phyloP scores from a whole-genome alignment of 2,329 filamentous ascomycete genomes.

The Aspergillus texensis region DNA sequence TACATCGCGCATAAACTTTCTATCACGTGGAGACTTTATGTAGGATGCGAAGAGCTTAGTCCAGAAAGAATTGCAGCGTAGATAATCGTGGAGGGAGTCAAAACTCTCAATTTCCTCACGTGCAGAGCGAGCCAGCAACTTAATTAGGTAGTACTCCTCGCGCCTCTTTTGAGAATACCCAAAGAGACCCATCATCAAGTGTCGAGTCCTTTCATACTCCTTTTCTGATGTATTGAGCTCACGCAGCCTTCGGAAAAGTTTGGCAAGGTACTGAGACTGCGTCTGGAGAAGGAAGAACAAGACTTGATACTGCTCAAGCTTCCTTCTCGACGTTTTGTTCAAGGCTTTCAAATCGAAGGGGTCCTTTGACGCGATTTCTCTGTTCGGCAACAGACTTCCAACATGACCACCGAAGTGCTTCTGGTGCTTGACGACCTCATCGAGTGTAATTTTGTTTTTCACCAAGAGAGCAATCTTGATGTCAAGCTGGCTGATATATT shows the following conservation, averaged over 20 bases:
- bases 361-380: constrained; percentile 84
- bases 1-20: constrained; percentile 87
- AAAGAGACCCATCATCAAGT: constrained; percentile 93
- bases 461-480: constrained; percentile 98
- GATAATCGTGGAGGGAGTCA: constrained; percentile 75
- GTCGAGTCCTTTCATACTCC: constrained; percentile 88
- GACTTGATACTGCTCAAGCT: constrained; percentile 95
- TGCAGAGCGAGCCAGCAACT: constrained; percentile 79
- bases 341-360: constrained; percentile 95
- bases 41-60: constrained; percentile 83
- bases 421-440: constrained; percentile 96
- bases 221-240: constrained; percentile 86
- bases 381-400: constrained; percentile 81
- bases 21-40: constrained; percentile 84
- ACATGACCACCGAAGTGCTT: constrained; percentile 92
- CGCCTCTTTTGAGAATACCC: constrained; percentile 95
- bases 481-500: constrained; percentile 97
- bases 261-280: constrained; percentile 89
- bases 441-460: constrained; percentile 98
- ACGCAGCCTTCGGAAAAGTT: constrained; percentile 80
- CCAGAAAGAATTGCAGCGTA: constrained; percentile 93
- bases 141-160: constrained; percentile 95
- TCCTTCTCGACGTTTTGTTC: constrained; percentile 94
- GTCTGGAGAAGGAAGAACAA: constrained; percentile 97
- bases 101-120: constrained; percentile 82